Evolutionary conservation across 2,329 filamentous ascomycete genomes (phyloP).

Genomic region (Sporothrix brasiliensis): DNA sequence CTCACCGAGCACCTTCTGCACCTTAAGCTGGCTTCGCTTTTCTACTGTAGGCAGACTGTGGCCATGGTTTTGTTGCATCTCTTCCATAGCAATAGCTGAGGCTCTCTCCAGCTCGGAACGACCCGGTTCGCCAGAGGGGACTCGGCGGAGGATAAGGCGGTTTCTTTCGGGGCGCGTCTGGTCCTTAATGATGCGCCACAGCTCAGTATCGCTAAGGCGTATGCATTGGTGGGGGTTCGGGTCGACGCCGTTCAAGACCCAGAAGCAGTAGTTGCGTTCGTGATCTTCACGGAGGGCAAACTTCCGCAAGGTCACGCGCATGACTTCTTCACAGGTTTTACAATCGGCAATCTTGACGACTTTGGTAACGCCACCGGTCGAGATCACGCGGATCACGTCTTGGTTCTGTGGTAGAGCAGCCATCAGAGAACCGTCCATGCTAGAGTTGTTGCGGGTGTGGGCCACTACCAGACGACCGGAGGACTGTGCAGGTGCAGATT

Average conservation of each 20-base stretch:
- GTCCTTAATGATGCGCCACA: constrained; percentile 90
- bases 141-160: constrained; percentile 85
- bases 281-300: constrained; percentile 87
- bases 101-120: constrained; percentile 83
- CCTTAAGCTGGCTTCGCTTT: constrained; percentile 80
- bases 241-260: constrained; percentile 83
- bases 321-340: constrained; percentile 88
- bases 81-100: constrained; percentile 85
- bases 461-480: constrained; percentile 60
- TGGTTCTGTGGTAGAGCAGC: constrained; percentile 82
- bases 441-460: constrained; percentile 79
- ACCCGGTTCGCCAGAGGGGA: constrained; percentile 89
- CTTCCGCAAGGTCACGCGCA: constrained; percentile 85
- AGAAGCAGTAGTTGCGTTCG: constrained; percentile 95
- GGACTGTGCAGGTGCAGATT: constrained; percentile 51
- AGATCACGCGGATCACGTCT: constrained; percentile 90
- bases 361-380: constrained; percentile 86
- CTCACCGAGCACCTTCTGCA: constrained; percentile 87
- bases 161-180: constrained; percentile 83
- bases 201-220: constrained; percentile 79
- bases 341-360: constrained; percentile 92
- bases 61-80: constrained; percentile 73
- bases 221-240: constrained; percentile 80
- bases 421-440: constrained; percentile 83
- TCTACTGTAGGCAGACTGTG: constrained; percentile 66